These are phyloP conservation scores for Phialophora tarda DNA, from an alignment of 2,329 filamentous ascomycete species.

Conservation along the genomic window DNA sequence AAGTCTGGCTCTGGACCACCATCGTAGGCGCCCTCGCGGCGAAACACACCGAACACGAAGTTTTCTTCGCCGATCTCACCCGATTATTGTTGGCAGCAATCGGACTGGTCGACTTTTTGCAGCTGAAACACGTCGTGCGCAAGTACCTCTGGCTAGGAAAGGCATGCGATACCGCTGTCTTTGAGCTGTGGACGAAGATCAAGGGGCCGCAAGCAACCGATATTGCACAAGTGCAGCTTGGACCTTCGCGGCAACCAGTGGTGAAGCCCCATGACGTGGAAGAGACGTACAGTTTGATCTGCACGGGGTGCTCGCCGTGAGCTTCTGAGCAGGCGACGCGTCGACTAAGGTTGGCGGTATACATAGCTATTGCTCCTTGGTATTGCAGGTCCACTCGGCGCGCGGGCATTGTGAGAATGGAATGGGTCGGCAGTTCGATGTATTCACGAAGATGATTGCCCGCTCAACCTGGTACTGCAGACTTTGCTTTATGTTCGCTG, in stretches of 20 bases:
- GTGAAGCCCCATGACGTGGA: background rate
- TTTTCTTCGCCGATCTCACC: constrained; percentile 19
- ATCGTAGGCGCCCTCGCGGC: constrained; percentile 19
- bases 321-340: background rate
- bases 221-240: background rate
- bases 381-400: background rate
- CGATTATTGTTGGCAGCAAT: background rate
- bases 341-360: background rate
- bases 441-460: background rate
- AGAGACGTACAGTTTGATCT: background rate
- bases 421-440: no score
- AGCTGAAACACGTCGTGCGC: constrained; percentile 17
- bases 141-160: constrained; percentile 16
- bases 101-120: constrained; percentile 1
- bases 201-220: background rate
- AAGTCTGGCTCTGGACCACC: constrained; percentile 19
- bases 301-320: background rate
- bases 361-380: background rate
- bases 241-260: background rate
- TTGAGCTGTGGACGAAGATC: constrained; percentile 12
- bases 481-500: background rate
- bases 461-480: background rate
- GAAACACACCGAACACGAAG: background rate
- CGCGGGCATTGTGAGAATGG: no score
- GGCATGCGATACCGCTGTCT: constrained; percentile 18